Evolutionary conservation across 495 filamentous ascomycete genomes (phyloP).

Genomic region (Pseudoneurospora amorphoporcata): DNA sequence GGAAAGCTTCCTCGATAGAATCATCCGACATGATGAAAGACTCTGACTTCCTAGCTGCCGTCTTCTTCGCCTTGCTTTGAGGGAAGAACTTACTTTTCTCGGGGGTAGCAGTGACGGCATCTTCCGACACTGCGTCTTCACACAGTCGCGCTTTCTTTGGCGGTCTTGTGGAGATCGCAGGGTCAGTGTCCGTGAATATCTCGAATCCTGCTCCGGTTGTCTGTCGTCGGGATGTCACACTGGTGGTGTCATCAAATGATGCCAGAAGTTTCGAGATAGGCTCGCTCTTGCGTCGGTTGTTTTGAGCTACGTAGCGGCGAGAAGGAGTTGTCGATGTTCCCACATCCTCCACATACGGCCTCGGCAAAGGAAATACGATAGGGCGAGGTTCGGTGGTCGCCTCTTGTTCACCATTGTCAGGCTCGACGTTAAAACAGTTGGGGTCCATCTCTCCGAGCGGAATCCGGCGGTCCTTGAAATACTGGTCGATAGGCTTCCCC

Average conservation of each 20-base stretch:
- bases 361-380: conserved; percentile 37
- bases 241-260: background rate
- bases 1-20: conserved; percentile 35
- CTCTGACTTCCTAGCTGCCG: conserved; percentile 11
- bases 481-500: conserved; percentile 62
- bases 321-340: conserved; percentile 4
- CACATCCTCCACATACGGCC: conserved; percentile 32
- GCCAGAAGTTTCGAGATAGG: conserved; percentile 28
- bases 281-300: conserved; percentile 29
- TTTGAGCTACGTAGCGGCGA: conserved; percentile 17
- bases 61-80: conserved; percentile 8
- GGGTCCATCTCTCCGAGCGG: conserved; percentile 80
- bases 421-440: conserved; percentile 54
- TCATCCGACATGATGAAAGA: conserved; percentile 35
- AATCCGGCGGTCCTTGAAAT: conserved; percentile 62
- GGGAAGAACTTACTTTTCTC: conserved; percentile 37
- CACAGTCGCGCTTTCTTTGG: conserved; percentile 42
- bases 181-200: conserved; percentile 13
- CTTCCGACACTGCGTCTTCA: conserved; percentile 20
- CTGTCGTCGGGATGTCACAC: conserved; percentile 17
- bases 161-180: conserved; percentile 22
- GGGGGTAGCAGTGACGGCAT: conserved; percentile 8
- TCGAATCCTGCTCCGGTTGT: conserved; percentile 16
- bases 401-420: conserved; percentile 6
- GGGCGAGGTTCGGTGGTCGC: conserved; percentile 22